Percentiles rank a stretch among this genome's conserved stretches.
Evolutionary conservation across 345 rosid genomes (phyloP).

Genomic region (Theobroma cacao): DNA sequence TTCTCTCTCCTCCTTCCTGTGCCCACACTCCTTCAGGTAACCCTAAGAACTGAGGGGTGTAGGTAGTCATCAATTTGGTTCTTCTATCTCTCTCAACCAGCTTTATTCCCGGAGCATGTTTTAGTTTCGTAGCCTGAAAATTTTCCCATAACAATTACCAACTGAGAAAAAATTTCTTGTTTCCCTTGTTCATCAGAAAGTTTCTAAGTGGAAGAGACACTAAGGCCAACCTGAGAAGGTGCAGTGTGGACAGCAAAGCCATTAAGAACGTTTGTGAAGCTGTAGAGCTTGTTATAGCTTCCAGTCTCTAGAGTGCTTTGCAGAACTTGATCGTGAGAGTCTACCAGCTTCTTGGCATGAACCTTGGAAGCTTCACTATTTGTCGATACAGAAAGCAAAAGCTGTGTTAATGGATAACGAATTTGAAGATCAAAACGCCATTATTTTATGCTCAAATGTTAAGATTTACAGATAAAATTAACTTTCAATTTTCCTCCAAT

Average conservation of each 20-base stretch:
- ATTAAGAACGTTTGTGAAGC: conserved; percentile 74
- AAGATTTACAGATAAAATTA: neutral
- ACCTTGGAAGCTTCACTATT: conserved; percentile 35
- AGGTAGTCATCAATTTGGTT: conserved; percentile 78
- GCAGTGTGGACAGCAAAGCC: conserved; percentile 76
- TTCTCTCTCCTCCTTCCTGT: conserved; percentile 37
- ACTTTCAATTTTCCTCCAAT: neutral
- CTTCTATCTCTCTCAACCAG: conserved; percentile 80
- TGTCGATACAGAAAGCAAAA: neutral
- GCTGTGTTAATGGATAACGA: neutral
- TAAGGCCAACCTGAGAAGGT: conserved; percentile 57
- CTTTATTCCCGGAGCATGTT: conserved; percentile 45
- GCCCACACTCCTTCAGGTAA: conserved; percentile 53
- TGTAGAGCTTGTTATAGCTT: conserved; percentile 75
- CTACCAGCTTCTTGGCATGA: conserved; percentile 53
- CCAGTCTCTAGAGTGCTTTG: conserved; percentile 47
- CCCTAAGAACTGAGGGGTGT: conserved; percentile 71
- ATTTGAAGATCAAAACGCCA: neutral
- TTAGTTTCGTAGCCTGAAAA: conserved; percentile 62
- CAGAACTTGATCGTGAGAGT: conserved; percentile 62
- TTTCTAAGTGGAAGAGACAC: neutral
- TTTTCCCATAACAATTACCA: neutral
- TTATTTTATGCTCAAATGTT: neutral
- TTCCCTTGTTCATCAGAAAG: neutral
- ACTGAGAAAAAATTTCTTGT: neutral